A percentile compares a stretch with the other conserved stretches of the same genome.
Conservation (phyloP, 176 grass and related monocot genomes). For the Triticum timopheevii region DNA sequence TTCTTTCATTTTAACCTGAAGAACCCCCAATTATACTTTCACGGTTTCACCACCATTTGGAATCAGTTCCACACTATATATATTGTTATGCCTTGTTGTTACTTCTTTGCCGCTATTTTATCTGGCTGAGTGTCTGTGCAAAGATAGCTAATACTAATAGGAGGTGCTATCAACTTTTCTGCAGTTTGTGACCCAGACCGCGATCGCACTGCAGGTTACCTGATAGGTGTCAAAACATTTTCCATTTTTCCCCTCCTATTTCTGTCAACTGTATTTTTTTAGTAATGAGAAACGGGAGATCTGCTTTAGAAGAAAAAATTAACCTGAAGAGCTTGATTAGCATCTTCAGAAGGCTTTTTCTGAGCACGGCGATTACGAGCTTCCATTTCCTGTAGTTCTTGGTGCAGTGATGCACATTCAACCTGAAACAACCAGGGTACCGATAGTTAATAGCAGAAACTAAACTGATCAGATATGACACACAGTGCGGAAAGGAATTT, state of each 20-base stretch:
- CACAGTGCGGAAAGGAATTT: conserved; percentile 9
- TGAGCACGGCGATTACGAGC: conserved; percentile 75
- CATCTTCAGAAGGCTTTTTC: conserved; percentile 97
- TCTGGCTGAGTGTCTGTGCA: neutral
- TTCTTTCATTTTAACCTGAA: conserved; percentile 63
- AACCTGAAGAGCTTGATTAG: conserved; percentile 94
- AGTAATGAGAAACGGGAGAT: neutral
- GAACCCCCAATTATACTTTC: conserved; percentile 1
- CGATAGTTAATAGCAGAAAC: conserved; percentile 24
- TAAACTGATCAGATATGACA: neutral
- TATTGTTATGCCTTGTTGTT: neutral
- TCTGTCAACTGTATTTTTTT: neutral
- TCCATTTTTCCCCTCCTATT: neutral
- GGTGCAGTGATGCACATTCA: conserved; percentile 79
- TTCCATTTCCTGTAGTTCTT: conserved; percentile 95
- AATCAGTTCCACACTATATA: neutral
- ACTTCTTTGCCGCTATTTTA: neutral
- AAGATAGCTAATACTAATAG: neutral
- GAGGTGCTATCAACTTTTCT: neutral
- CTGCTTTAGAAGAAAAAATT: neutral
- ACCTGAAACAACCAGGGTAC: conserved; percentile 57
- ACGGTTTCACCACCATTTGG: neutral
- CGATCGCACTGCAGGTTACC: neutral
- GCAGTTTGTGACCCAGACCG: neutral
- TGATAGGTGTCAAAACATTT: neutral